Conservation (phyloP, 2,329 filamentous ascomycete genomes). For the Fusarium sp. region DNA sequence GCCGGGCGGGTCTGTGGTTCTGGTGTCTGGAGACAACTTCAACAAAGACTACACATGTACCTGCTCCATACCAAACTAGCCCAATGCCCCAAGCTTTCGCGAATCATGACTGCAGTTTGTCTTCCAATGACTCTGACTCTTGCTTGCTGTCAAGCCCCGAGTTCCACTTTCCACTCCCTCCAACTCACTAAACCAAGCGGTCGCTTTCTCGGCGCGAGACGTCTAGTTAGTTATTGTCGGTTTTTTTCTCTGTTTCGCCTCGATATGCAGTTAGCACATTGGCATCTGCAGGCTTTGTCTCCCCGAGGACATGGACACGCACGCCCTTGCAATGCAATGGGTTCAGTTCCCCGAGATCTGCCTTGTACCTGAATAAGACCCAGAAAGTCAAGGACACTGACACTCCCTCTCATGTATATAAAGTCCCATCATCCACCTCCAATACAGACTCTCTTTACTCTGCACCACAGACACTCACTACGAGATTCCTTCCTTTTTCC, state of each 20-base stretch:
- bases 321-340: constrained; percentile 15
- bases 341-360: constrained; percentile 31
- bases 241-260: constrained; percentile 27
- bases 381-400: constrained; percentile 8
- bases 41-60: neutral
- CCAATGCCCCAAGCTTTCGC: constrained; percentile 26
- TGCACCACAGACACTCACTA: constrained; percentile 34
- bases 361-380: constrained; percentile 1
- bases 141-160: constrained; percentile 3
- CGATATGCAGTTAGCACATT: constrained; percentile 4
- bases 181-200: constrained; percentile 11
- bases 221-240: constrained; percentile 11
- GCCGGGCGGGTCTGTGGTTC: constrained; percentile 31
- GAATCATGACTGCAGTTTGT: constrained; percentile 39
- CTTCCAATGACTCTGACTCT: constrained; percentile 18
- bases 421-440: constrained; percentile 33
- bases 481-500: constrained; percentile 37
- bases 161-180: constrained; percentile 32
- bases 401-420: constrained; percentile 38
- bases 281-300: constrained; percentile 36
- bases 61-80: constrained; percentile 28
- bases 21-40: constrained; percentile 8
- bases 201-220: constrained; percentile 30
- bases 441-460: constrained; percentile 11
- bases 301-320: constrained; percentile 7